Conservation (phyloP, 1,139 yeast genomes). For the Arxiozyma heterogenica region DNA sequence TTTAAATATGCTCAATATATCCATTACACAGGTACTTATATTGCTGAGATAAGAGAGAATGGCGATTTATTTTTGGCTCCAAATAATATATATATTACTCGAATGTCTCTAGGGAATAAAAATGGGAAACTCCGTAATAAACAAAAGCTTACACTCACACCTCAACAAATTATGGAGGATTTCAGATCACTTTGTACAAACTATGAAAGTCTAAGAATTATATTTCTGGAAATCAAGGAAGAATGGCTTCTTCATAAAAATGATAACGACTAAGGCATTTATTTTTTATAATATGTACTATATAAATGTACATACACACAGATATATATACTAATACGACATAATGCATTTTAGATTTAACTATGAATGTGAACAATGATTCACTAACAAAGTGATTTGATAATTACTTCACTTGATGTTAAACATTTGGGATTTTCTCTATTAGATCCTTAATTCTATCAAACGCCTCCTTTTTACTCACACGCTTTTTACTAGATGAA, state of each 20-base stretch:
- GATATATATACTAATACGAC: background rate
- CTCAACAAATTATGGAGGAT: conserved; percentile 63
- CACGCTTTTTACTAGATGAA: conserved; percentile 19
- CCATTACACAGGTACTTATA: conserved; percentile 79
- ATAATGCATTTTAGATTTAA: conserved; percentile 5
- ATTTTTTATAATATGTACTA: too few relatives aligned
- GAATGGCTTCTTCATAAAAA: conserved; percentile 32
- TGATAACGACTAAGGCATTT: background rate
- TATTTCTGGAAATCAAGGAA: conserved; percentile 53
- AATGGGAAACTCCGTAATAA: conserved; percentile 22
- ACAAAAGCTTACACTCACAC: conserved; percentile 38
- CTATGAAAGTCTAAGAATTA: conserved; percentile 37
- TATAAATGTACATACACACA: background rate
- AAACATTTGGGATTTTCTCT: conserved; percentile 14
- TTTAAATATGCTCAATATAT: conserved; percentile 83
- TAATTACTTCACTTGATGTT: background rate
- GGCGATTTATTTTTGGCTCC: conserved; percentile 80
- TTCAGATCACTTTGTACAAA: conserved; percentile 58
- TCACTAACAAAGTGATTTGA: too few relatives aligned
- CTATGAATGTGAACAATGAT: background rate
- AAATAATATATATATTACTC: conserved; percentile 61
- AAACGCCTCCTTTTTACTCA: conserved; percentile 29
- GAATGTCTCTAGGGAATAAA: conserved; percentile 41
- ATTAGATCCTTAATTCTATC: conserved; percentile 24
- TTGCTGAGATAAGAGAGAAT: conserved; percentile 76